Evolutionary conservation across 495 filamentous ascomycete species (phyloP).

Genomic region (Cairneyella variabilis): DNA sequence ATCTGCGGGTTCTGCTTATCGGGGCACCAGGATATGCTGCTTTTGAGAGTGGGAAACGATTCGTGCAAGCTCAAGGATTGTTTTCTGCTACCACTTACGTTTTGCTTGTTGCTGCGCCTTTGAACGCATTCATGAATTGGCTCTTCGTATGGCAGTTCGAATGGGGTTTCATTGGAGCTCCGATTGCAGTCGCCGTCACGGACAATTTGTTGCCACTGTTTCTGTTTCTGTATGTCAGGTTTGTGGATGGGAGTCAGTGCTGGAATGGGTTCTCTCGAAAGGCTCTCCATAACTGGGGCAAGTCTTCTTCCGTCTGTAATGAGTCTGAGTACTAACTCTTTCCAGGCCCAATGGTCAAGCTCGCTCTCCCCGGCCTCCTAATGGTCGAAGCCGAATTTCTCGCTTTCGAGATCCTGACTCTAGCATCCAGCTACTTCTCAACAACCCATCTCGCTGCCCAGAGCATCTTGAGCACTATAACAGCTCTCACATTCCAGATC

Average conservation of each 20-base stretch:
- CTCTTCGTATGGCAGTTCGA: conserved; percentile 66
- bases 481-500: conserved; percentile 55
- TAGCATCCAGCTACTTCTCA: conserved; percentile 67
- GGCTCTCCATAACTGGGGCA: conserved; percentile 74
- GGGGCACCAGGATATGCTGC: conserved; percentile 66
- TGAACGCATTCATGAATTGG: conserved; percentile 66
- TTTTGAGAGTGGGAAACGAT: conserved; percentile 70
- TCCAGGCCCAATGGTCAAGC: conserved; percentile 66
- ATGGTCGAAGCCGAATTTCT: conserved; percentile 93
- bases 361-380: conserved; percentile 79
- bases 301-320: conserved; percentile 7
- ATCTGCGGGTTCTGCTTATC: conserved; percentile 58
- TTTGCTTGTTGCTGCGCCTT: conserved; percentile 59
- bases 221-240: conserved; percentile 70
- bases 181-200: conserved; percentile 77
- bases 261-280: conserved; percentile 76
- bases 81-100: conserved; percentile 66
- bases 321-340: conserved; percentile 5
- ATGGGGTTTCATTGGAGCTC: conserved; percentile 80
- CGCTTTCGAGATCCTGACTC: conserved; percentile 76
- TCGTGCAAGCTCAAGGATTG: conserved; percentile 67
- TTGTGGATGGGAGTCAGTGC: conserved; percentile 72
- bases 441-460: conserved; percentile 64
- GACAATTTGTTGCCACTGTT: conserved; percentile 76
- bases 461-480: conserved; percentile 51